Conservation (phyloP, 1,139 yeast genomes). For the Candida smagusa region DNA sequence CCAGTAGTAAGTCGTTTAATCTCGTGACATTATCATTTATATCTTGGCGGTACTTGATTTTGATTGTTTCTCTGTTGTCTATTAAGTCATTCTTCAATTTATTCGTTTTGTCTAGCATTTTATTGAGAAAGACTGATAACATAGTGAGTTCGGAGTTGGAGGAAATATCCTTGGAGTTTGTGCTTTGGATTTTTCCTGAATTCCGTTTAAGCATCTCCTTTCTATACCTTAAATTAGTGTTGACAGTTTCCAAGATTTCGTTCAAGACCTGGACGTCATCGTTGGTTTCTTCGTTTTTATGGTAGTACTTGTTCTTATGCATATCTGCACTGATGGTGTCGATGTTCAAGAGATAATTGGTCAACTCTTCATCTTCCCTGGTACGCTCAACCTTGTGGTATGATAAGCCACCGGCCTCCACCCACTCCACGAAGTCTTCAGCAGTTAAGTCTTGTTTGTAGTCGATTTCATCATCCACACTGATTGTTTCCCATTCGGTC, state of each 20-base stretch:
- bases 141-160: slow-evolving; percentile 11
- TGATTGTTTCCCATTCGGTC: slow-evolving; percentile 2
- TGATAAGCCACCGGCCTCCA: slow-evolving; percentile 24
- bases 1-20: slow-evolving; percentile 25
- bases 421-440: slow-evolving; percentile 15
- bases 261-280: slow-evolving; percentile 5
- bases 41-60: slow-evolving; percentile 22
- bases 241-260: slow-evolving; percentile 7
- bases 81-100: slow-evolving; percentile 14
- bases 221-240: slow-evolving; percentile 2
- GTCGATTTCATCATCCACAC: slow-evolving; percentile 2
- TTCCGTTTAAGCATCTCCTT: slow-evolving; percentile 2
- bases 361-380: slow-evolving; percentile 25
- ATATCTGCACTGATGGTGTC: slow-evolving; percentile 28
- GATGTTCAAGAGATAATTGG: slow-evolving; percentile 31
- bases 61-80: slow-evolving; percentile 16
- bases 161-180: slow-evolving; percentile 4
- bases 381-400: slow-evolving; percentile 13
- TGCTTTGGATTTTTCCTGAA: not conserved
- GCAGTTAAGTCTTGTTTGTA: slow-evolving; percentile 7
- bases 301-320: slow-evolving; percentile 6
- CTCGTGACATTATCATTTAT: slow-evolving; percentile 28
- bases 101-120: slow-evolving; percentile 9
- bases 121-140: slow-evolving; percentile 11
- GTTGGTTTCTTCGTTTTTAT: not conserved